phyloP scores from a whole-genome alignment of 2,329 filamentous ascomycete species.

The Dendrostoma leiphaemia region DNA sequence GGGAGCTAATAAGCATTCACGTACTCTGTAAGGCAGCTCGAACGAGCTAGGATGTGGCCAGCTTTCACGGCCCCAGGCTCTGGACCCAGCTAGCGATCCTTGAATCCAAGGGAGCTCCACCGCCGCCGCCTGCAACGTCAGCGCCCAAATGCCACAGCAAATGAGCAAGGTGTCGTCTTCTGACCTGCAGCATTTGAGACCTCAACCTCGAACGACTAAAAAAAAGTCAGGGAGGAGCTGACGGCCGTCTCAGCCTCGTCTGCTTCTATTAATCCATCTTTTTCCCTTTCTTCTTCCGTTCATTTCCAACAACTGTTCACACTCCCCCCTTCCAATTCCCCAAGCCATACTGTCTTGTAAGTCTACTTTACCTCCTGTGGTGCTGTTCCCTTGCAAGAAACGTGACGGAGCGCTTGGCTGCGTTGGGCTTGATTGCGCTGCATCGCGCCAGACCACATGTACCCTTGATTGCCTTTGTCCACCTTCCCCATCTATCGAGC shows the following conservation, averaged over 20 bases:
- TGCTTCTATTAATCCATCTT: not conserved
- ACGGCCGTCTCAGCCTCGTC: not conserved
- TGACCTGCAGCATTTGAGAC: not conserved
- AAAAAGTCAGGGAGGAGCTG: conserved; percentile 1
- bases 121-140: conserved; percentile 1
- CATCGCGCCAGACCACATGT: not conserved
- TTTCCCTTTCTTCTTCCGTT: not conserved
- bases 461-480: conserved; percentile 3
- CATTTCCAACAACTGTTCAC: not conserved
- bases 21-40: too few relatives aligned
- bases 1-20: too few relatives aligned
- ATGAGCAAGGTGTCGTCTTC: conserved; percentile 11
- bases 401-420: not conserved
- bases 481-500: conserved; percentile 17
- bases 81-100: not conserved
- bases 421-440: not conserved
- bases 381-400: not conserved
- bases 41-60: too few relatives aligned
- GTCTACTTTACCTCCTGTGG: too few relatives aligned
- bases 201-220: not conserved
- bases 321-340: not conserved
- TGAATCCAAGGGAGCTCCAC: conserved; percentile 1
- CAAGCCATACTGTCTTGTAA: not conserved
- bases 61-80: too few relatives aligned
- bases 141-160: conserved; percentile 4